phyloP scores from a whole-genome alignment of 495 filamentous ascomycete genomes.

The Penicillium daleae region DNA sequence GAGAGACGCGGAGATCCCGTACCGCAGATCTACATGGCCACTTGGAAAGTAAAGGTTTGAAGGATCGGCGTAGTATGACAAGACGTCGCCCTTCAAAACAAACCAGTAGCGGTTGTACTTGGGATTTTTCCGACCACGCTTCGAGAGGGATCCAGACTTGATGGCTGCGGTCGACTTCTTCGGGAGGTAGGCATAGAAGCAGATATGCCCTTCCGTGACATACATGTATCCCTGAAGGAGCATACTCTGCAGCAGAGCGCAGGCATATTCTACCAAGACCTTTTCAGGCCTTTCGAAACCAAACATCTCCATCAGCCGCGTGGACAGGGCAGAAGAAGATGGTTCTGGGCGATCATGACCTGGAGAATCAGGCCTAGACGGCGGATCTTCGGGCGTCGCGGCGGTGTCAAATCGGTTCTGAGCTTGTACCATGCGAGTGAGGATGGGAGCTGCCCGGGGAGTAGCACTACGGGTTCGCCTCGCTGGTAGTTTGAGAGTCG shows the following conservation, averaged over 20 bases:
- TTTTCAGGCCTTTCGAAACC: slow-evolving; percentile 81
- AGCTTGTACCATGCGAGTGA: slow-evolving; percentile 85
- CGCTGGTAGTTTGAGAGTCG: slow-evolving; percentile 22
- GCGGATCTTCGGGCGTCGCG: slow-evolving; percentile 25
- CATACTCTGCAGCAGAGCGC: slow-evolving; percentile 91
- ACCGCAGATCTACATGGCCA: slow-evolving; percentile 89
- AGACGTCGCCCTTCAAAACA: slow-evolving; percentile 88
- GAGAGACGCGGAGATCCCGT: slow-evolving; percentile 83
- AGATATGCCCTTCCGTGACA: slow-evolving; percentile 90
- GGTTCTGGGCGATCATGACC: slow-evolving; percentile 30
- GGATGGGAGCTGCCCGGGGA: slow-evolving; percentile 65
- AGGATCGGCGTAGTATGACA: slow-evolving; percentile 88
- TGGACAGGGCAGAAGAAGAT: slow-evolving; percentile 57
- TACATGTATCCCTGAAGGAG: slow-evolving; percentile 96
- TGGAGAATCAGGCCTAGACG: slow-evolving; percentile 22
- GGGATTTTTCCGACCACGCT: slow-evolving; percentile 87
- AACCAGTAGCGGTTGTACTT: slow-evolving; percentile 97
- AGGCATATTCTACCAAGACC: slow-evolving; percentile 89
- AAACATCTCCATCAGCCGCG: slow-evolving; percentile 85
- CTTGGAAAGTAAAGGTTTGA: slow-evolving; percentile 89
- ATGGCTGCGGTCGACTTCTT: slow-evolving; percentile 79
- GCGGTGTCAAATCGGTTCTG: slow-evolving; percentile 61
- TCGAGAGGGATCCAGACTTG: slow-evolving; percentile 88
- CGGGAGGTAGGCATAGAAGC: slow-evolving; percentile 95
- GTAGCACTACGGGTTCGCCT: slow-evolving; percentile 45